phyloP scores from a whole-genome alignment of 83 land plant species.

The Larix sibirica region DNA sequence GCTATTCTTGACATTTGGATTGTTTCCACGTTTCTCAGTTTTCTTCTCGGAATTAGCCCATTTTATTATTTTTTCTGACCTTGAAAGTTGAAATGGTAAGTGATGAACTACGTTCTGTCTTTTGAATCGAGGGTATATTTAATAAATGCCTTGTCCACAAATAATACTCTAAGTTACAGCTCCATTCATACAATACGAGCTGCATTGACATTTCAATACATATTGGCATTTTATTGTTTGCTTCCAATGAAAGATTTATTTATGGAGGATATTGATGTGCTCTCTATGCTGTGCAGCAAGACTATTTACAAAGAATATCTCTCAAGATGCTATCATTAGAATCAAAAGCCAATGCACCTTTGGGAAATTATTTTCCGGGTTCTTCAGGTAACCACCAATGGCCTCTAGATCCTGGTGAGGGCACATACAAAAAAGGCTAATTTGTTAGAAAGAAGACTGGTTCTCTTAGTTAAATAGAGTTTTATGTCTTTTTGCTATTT shows the following conservation, averaged over 20 bases:
- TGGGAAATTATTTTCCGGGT: conserved; percentile 26
- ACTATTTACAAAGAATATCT: conserved; percentile 79
- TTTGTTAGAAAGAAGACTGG: background rate
- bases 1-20: background rate
- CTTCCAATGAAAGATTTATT: background rate
- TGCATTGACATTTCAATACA: too few species aligned
- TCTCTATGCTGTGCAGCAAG: conserved; percentile 50
- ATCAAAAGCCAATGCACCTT: background rate
- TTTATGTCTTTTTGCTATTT: background rate
- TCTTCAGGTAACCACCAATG: background rate
- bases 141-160: too few species aligned
- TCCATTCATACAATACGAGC: too few species aligned
- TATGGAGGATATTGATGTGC: background rate
- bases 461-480: background rate
- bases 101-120: background rate
- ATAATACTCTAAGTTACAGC: too few species aligned
- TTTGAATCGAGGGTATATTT: too few species aligned
- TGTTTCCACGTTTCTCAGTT: background rate
- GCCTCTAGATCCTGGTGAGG: conserved; percentile 51
- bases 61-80: background rate
- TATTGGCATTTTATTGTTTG: too few species aligned
- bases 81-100: background rate
- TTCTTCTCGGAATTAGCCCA: background rate
- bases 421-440: too few species aligned
- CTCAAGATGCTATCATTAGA: conserved; percentile 81